phyloP scores from a whole-genome alignment of 2,329 filamentous ascomycete genomes.

The Verticillium nubilum region DNA sequence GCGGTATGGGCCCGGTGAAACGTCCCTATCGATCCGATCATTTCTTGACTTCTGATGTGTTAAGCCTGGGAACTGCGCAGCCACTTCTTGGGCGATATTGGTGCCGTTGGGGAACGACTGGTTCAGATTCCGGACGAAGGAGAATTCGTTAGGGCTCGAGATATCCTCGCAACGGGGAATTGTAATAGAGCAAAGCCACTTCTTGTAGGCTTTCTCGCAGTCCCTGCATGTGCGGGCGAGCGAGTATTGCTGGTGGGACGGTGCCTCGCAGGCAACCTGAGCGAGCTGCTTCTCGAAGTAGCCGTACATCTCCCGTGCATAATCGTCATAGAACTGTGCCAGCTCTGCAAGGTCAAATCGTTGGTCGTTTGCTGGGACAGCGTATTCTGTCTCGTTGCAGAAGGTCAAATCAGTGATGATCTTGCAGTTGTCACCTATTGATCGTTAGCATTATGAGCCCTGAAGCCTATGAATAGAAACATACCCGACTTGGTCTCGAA shows the following conservation, averaged over 20 bases:
- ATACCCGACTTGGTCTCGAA: conserved; percentile 76
- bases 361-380: conserved; percentile 74
- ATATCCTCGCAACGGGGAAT: conserved; percentile 93
- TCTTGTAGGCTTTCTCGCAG: conserved; percentile 78
- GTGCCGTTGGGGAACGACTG: conserved; percentile 68
- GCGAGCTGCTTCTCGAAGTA: conserved; percentile 78
- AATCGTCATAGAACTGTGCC: conserved; percentile 69
- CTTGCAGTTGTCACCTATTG: conserved; percentile 70
- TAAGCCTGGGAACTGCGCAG: conserved; percentile 19
- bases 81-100: conserved; percentile 32
- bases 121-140: conserved; percentile 60
- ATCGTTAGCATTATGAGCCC: neutral
- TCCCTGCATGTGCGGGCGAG: conserved; percentile 70
- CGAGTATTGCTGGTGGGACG: conserved; percentile 70
- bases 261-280: conserved; percentile 80
- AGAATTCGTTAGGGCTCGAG: conserved; percentile 38
- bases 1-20: conserved; percentile 86
- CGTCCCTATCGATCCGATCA: conserved; percentile 60
- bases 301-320: conserved; percentile 62
- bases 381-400: conserved; percentile 83
- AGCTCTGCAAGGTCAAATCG: conserved; percentile 56
- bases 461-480: conserved; percentile 16
- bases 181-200: conserved; percentile 89
- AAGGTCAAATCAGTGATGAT: conserved; percentile 84
- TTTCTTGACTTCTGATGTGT: conserved; percentile 61